Percentiles rank a stretch among this genome's conserved stretches.
These are phyloP conservation scores for Coprinellus aureogranulatus DNA, from an alignment of 768 basidiomycete genomes.

Conservation along the genomic window DNA sequence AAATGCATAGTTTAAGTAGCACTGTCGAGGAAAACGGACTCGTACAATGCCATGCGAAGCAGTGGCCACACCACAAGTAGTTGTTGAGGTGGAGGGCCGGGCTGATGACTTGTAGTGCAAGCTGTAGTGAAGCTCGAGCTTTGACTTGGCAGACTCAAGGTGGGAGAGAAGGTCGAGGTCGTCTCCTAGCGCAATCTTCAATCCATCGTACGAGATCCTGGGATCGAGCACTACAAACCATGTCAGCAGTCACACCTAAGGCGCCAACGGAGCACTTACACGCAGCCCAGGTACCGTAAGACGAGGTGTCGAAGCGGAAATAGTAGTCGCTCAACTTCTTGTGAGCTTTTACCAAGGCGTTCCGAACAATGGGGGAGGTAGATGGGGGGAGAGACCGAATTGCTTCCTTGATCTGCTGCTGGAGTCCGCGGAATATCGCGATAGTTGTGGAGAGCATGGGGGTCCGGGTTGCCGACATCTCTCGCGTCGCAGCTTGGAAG, in stretches of 20 bases:
- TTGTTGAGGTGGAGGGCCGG: background rate
- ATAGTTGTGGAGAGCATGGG: slow-evolving; percentile 29
- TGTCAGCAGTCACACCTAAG: background rate
- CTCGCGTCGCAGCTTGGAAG: slow-evolving; percentile 28
- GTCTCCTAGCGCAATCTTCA: slow-evolving; percentile 17
- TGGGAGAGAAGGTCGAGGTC: slow-evolving; percentile 16
- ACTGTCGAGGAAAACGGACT: too few species aligned
- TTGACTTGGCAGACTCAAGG: slow-evolving; percentile 16
- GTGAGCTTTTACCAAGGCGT: slow-evolving; percentile 25
- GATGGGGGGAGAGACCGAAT: slow-evolving; percentile 18
- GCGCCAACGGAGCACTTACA: slow-evolving; percentile 16
- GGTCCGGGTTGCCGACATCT: slow-evolving; percentile 29
- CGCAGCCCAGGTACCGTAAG: slow-evolving; percentile 28
- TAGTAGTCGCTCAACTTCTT: slow-evolving; percentile 33
- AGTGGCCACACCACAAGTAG: too few species aligned
- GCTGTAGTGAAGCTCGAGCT: slow-evolving; percentile 9
- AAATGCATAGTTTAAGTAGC: too few species aligned
- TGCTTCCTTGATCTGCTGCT: slow-evolving; percentile 18
- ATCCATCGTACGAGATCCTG: slow-evolving; percentile 24
- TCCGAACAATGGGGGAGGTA: slow-evolving; percentile 12
- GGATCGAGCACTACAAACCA: slow-evolving; percentile 30
- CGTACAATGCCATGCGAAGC: too few species aligned
- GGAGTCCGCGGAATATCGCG: slow-evolving; percentile 27
- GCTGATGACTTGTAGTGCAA: slow-evolving; percentile 7
- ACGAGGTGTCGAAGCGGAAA: slow-evolving; percentile 27